Percentiles rank a stretch among this genome's conserved stretches.
These are phyloP conservation scores for Testicularia cyperi DNA, from an alignment of 1,284 basidiomycete species.

Conservation along the genomic window DNA sequence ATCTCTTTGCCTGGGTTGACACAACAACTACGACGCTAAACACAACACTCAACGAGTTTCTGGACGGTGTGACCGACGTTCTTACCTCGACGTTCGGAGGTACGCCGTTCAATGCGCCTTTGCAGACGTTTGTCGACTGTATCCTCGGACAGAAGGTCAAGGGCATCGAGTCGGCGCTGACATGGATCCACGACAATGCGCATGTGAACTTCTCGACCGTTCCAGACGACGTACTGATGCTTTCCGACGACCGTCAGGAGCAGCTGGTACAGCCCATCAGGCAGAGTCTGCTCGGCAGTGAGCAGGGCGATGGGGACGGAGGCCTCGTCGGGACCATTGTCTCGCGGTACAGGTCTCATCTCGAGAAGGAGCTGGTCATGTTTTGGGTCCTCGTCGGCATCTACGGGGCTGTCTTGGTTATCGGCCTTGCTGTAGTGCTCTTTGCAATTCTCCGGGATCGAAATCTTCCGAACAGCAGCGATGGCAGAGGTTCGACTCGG, in stretches of 20 bases:
- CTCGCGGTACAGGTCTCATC: conserved; percentile 70
- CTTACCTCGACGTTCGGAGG: conserved; percentile 71
- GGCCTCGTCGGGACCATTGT: conserved; percentile 77
- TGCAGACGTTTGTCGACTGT: conserved; percentile 64
- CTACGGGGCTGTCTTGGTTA: conserved; percentile 75
- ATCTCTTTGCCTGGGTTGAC: conserved; percentile 84
- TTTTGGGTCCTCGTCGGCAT: conserved; percentile 78
- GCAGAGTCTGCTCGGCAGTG: conserved; percentile 9
- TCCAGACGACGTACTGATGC: conserved; percentile 72
- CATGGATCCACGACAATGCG: conserved; percentile 86
- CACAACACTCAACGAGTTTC: conserved; percentile 63
- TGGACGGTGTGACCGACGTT: conserved; percentile 60
- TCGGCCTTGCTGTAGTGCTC: conserved; percentile 69
- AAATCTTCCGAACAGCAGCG: neutral
- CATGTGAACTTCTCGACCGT: conserved; percentile 75
- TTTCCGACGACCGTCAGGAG: conserved; percentile 71
- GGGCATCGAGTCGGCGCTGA: conserved; percentile 81
- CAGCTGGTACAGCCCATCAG: conserved; percentile 65
- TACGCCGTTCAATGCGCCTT: conserved; percentile 32
- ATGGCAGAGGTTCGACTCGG: neutral
- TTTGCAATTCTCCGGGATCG: conserved; percentile 52
- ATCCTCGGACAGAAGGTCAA: conserved; percentile 85
- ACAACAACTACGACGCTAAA: conserved; percentile 86
- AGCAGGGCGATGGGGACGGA: conserved; percentile 62
- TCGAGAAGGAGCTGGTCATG: conserved; percentile 78